A percentile compares a stretch with the other conserved stretches of the same genome.
Conservation (phyloP, 2,329 filamentous ascomycete species). For the Fusarium siculi region DNA sequence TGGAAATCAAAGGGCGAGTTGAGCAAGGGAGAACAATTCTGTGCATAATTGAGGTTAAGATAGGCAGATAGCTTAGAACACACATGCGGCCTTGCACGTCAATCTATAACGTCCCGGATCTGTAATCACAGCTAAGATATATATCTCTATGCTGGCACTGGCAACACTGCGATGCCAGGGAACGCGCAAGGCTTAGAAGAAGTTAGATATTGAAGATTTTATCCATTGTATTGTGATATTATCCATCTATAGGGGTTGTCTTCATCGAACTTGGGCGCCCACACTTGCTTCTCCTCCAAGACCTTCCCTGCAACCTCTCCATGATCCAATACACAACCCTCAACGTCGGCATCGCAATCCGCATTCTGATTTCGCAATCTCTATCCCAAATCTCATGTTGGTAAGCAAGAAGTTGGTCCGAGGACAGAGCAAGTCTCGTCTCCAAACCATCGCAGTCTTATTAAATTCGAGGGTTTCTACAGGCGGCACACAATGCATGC, state of each 20-base stretch:
- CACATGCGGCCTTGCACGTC: neutral
- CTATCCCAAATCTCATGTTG: no score
- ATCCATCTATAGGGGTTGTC: neutral
- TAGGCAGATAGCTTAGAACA: neutral
- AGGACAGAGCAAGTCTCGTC: no score
- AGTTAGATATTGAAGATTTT: neutral
- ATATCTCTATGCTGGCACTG: neutral
- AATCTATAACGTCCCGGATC: neutral
- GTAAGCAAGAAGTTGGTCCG: no score
- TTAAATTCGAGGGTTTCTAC: neutral
- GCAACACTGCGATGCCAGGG: neutral
- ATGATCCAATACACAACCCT: neutral
- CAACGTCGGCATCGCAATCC: neutral
- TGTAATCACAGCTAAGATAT: neutral
- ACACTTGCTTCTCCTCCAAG: neutral
- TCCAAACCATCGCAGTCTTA: no score
- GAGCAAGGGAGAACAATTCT: neutral
- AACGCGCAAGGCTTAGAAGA: neutral
- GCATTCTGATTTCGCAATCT: no score
- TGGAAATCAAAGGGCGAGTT: neutral
- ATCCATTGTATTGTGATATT: neutral
- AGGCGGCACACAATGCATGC: neutral
- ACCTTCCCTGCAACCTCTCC: neutral
- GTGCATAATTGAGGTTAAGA: neutral
- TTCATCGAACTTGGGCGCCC: neutral